These are phyloP conservation scores for Cordyceps javanica DNA, from an alignment of 2,329 filamentous ascomycete genomes.

Conservation along the genomic window DNA sequence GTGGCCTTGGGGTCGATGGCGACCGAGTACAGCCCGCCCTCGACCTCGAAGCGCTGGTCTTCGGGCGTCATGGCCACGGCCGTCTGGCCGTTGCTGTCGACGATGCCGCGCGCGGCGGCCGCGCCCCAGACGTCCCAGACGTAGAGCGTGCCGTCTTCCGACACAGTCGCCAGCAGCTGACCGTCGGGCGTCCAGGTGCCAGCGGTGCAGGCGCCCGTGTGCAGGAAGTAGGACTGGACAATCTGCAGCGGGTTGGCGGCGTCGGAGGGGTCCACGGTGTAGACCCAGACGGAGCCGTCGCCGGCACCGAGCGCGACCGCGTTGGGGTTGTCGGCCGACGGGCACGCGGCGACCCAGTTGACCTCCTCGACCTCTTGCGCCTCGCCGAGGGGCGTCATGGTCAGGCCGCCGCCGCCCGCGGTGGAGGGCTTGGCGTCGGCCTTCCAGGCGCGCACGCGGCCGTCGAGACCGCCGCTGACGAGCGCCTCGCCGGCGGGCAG, in stretches of 20 bases:
- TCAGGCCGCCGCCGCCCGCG: constrained; percentile 38
- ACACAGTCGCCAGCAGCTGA: constrained; percentile 76
- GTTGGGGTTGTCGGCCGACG: constrained; percentile 65
- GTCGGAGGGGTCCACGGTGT: constrained; percentile 69
- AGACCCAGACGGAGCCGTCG: constrained; percentile 94
- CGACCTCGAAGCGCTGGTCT: constrained; percentile 87
- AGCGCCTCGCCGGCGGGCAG: constrained; percentile 76
- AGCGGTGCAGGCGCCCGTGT: constrained; percentile 79
- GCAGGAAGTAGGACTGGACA: constrained; percentile 86
- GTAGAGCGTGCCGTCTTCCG: constrained; percentile 81
- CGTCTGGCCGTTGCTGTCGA: constrained; percentile 50
- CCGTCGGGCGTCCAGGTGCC: constrained; percentile 89
- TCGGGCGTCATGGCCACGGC: constrained; percentile 70
- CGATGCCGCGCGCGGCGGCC: constrained; percentile 53
- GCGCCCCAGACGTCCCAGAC: constrained; percentile 89
- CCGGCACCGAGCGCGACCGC: constrained; percentile 80
- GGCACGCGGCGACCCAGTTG: constrained; percentile 80
- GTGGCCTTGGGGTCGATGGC: constrained; percentile 74
- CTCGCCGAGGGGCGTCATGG: constrained; percentile 62
- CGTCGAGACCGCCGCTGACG: constrained; percentile 83
- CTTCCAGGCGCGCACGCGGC: constrained; percentile 67
- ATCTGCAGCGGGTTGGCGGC: constrained; percentile 62
- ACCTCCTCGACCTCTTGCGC: constrained; percentile 90
- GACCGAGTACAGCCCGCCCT: constrained; percentile 85
- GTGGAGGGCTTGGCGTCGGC: constrained; percentile 36